Base-by-base conservation (phyloP, 352 stramenopile genomes). In the Globisporangium cystogenes region DNA sequence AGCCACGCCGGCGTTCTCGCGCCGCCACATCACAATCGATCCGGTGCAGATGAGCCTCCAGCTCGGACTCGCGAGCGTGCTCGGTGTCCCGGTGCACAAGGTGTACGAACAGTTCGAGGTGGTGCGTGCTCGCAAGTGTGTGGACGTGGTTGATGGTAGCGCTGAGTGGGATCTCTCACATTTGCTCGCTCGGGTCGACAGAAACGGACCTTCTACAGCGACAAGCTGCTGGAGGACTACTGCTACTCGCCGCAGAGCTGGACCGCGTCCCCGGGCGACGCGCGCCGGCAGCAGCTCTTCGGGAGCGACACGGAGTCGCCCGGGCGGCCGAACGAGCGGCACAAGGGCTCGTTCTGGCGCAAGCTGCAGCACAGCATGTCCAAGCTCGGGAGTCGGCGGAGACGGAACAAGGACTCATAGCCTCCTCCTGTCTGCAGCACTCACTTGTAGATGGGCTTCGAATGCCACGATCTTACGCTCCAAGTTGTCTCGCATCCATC, bases 211-310 rank as follows among this genome's bases (percentile, higher is more conserved):
- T 71, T 69, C 39, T 94, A 91, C 67, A 86, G 78, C 35, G 82
- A 94, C 65, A 91, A 91, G 43, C 50, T 94, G 8, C 51, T 90
- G 18, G 82, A 92, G 56, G 71, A 94, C 43, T 85, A 89, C 26
- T 92, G 82, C 51, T 90, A 87, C 46, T 91, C 82, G 0, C 84
- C 84, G 3, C 77, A 91, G 44, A 94, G 84, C 56, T 94, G 84
- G 84, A 87, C 84, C 2, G 79, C 81, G 15, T 90, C 82, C 8
- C 79, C 80, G 31, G 81, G 81, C 11, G 72, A 87, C 45, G 61
- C 64, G 29, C 76, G 82, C 12, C 80, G 80, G 0, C 76, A 88
- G 53, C 78, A 89, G 51, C 59, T 82, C 31, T 88, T 93, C 60
- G 78, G 78, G 7, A 87, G 72, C n/a, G 70, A 74, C 16, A 70